These are phyloP conservation scores for Kwoniella heveanensis DNA, from an alignment of 768 basidiomycete species.

Conservation along the genomic window DNA sequence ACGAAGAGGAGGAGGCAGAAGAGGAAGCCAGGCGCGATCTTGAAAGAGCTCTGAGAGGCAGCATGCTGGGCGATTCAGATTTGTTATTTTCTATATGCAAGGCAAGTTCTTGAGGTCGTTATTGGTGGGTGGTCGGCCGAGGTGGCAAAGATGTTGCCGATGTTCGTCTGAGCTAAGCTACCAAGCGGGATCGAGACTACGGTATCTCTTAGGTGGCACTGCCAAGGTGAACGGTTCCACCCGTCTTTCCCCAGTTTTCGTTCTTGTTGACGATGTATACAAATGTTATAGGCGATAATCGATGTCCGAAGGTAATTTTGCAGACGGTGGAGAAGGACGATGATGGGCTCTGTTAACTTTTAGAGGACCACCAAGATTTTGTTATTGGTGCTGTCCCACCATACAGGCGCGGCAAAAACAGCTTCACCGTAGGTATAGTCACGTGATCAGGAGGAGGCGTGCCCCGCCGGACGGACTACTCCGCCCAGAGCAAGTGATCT, in stretches of 20 bases:
- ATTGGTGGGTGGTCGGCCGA: background rate
- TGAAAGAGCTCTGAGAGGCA: conserved; percentile 8
- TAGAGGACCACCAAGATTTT: background rate
- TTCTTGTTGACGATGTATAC: too few species aligned
- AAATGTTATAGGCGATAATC: too few species aligned
- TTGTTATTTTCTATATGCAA: background rate
- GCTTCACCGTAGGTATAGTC: background rate
- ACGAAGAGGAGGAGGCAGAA: background rate
- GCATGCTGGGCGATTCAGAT: too few species aligned
- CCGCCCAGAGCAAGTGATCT: background rate
- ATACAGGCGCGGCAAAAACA: background rate
- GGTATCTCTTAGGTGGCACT: too few species aligned
- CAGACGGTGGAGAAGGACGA: background rate
- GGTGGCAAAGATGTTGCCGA: background rate
- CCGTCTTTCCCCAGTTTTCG: too few species aligned
- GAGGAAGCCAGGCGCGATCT: conserved; percentile 4
- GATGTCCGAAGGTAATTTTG: background rate
- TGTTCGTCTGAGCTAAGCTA: background rate
- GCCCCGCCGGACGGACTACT: background rate
- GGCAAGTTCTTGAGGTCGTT: background rate
- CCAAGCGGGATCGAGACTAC: too few species aligned
- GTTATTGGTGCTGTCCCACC: background rate
- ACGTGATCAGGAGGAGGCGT: too few species aligned
- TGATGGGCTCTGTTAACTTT: background rate
- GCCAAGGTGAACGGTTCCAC: too few species aligned